Base-by-base conservation (phyloP, 108 stramenopile genomes). In the Conticribra guillardii region DNA sequence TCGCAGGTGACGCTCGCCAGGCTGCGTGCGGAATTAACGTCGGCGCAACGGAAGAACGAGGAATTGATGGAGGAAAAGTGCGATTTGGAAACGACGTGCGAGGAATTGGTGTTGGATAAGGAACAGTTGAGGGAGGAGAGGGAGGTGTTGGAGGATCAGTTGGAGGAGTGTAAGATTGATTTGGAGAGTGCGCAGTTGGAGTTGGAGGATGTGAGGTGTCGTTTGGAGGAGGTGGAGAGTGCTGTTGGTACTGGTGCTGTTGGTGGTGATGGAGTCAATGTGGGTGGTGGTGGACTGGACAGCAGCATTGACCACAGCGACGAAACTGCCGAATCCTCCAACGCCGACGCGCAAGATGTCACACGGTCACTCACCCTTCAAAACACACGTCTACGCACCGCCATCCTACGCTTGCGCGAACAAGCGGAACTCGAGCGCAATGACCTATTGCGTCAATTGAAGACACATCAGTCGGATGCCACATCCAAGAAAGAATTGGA, bases 101-200 rank as follows among this genome's bases (percentile, higher is more conserved):
- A 94, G 74, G 93, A 94, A 26, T 73, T 94, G 65, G 76, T 89
- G 14, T 72, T 94, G 73, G 93, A 94, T 60, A 94, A 94, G 69
- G 93, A 94, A 48, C 79, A 80, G 48, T 47, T 94, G 19, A 59
- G 64, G 61, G 88, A 94, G 77, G 88, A 91, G 80, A 90, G 88
- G 63, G 93, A 94, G 65, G 59, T 61, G 14, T 57, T 94, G 60
- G 71, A 84, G 53, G 90, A 94, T 74, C 58, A 79, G 23, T 54
- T 87, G 23, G 93, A 94, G 63, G 93, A 94, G 60, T 24, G 80
- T 24, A 85, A 84, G 62, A 74, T 94, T 46, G 93, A 94, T 69
- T 54, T 71, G 27, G 93, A 94, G 75, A 90, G 86, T 24, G 85
- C 82, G 9, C 83, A 87, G 62, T 85, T 92, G 69, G 90, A 94